These are phyloP conservation scores for Colletotrichum sp. DNA, from an alignment of 2,329 filamentous ascomycete genomes.

Conservation along the genomic window DNA sequence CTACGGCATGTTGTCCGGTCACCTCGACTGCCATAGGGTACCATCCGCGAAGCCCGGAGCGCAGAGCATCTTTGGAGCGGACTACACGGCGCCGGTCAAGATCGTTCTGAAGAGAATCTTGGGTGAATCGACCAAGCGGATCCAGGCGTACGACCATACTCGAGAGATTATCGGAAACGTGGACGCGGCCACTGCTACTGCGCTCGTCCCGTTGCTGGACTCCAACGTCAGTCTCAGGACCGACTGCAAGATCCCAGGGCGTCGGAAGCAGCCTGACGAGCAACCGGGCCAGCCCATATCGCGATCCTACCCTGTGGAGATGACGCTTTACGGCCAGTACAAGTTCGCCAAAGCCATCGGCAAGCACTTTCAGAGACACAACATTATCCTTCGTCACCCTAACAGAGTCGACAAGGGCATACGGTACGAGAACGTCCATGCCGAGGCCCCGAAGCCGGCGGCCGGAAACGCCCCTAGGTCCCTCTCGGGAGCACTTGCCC, in stretches of 20 bases:
- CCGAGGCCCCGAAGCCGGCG: constrained; percentile 45
- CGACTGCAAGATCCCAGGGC: constrained; percentile 72
- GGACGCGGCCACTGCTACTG: constrained; percentile 69
- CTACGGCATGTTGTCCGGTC: constrained; percentile 77
- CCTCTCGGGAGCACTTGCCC: constrained; percentile 16
- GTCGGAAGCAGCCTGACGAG: constrained; percentile 69
- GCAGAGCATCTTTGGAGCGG: constrained; percentile 60
- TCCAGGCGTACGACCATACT: constrained; percentile 77
- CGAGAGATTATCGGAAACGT: constrained; percentile 77
- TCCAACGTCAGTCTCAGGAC: constrained; percentile 69
- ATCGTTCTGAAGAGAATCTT: constrained; percentile 68
- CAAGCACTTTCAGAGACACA: constrained; percentile 66
- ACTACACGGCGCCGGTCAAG: constrained; percentile 76
- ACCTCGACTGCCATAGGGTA: constrained; percentile 69
- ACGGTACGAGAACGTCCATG: constrained; percentile 80
- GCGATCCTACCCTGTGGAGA: constrained; percentile 64
- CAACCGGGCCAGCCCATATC: constrained; percentile 67
- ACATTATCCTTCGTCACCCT: constrained; percentile 66
- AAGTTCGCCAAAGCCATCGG: constrained; percentile 71
- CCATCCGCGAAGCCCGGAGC: constrained; percentile 72
- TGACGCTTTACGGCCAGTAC: constrained; percentile 81
- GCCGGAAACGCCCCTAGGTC: constrained; percentile 34
- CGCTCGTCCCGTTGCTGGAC: constrained; percentile 77
- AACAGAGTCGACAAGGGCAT: constrained; percentile 65
- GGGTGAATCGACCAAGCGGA: constrained; percentile 61